A percentile compares a stretch with the other conserved stretches of the same genome.
Evolutionary conservation across 805 yeast species (phyloP).

Genomic region (Suhomyces emberorum): DNA sequence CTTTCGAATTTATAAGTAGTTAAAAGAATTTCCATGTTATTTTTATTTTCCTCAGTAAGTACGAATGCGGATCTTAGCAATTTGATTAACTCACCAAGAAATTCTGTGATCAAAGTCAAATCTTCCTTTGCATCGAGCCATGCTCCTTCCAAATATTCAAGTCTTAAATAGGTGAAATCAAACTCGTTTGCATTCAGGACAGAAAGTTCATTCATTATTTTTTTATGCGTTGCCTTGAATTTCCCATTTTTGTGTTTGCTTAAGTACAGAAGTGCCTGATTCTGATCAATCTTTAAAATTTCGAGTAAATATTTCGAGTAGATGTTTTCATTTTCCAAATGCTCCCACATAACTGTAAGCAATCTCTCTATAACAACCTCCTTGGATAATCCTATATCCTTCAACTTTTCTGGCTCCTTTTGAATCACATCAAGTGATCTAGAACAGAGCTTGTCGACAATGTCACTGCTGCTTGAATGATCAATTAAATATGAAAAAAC

Average conservation of each 20-base stretch:
- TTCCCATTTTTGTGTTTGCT: slow-evolving; percentile 24
- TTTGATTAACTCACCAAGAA: slow-evolving; percentile 23
- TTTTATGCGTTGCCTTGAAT: slow-evolving; percentile 25
- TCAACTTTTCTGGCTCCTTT: background rate
- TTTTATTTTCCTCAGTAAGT: slow-evolving; percentile 14
- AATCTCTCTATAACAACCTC: slow-evolving; percentile 5
- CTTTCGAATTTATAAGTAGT: slow-evolving; percentile 30
- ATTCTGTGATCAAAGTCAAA: slow-evolving; percentile 17
- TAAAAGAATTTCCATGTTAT: slow-evolving; percentile 25
- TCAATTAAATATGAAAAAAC: background rate
- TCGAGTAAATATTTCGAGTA: slow-evolving; percentile 33
- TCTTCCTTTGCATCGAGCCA: slow-evolving; percentile 17
- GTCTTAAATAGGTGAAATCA: slow-evolving; percentile 26
- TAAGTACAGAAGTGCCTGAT: slow-evolving; percentile 29
- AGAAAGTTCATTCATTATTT: slow-evolving; percentile 29
- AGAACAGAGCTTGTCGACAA: slow-evolving; percentile 7
- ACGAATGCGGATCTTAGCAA: slow-evolving; percentile 12
- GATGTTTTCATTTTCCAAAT: slow-evolving; percentile 18
- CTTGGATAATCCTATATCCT: background rate
- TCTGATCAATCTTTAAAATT: slow-evolving; percentile 26
- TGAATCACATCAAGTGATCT: slow-evolving; percentile 3
- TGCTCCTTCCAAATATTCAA: slow-evolving; percentile 34
- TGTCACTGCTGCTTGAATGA: background rate
- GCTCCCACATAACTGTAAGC: slow-evolving; percentile 11
- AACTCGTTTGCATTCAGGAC: slow-evolving; percentile 16